These are phyloP conservation scores for Aspergillus uvarum DNA, from an alignment of 2,329 filamentous ascomycete genomes.

Conservation along the genomic window DNA sequence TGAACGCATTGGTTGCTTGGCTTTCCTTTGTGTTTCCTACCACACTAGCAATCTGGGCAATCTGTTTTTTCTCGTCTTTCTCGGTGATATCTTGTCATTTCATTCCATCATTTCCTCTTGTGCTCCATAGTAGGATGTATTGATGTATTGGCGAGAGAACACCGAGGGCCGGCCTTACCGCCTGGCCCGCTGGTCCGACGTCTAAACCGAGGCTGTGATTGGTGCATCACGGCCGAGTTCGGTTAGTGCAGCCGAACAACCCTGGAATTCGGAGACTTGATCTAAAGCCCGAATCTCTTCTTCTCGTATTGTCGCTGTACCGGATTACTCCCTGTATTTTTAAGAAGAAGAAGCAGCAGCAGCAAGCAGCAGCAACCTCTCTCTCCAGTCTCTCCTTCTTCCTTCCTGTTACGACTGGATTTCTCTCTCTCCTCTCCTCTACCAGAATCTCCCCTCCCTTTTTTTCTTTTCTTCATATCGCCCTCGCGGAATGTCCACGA, in stretches of 20 bases:
- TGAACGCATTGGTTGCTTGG: background rate
- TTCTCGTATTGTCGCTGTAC: background rate
- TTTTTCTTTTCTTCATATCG: conserved; percentile 14
- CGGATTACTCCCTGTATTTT: background rate
- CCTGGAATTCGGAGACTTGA: conserved; percentile 32
- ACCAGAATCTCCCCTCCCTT: conserved; percentile 20
- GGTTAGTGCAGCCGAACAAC: conserved; percentile 21
- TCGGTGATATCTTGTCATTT: background rate
- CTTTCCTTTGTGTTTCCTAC: background rate
- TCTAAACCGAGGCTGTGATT: conserved; percentile 35
- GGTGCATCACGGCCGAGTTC: conserved; percentile 20
- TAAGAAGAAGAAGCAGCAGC: background rate
- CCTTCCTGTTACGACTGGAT: background rate
- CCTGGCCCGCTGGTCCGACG: conserved; percentile 12
- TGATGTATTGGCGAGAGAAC: conserved; percentile 3
- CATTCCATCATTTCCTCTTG: background rate
- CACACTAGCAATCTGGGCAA: no score
- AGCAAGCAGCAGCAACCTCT: background rate
- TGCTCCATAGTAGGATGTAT: no score
- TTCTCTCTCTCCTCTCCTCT: conserved; percentile 12
- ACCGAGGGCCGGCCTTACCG: conserved; percentile 19
- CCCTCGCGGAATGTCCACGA: conserved; percentile 26
- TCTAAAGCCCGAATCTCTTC: conserved; percentile 29
- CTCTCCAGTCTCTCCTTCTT: background rate
- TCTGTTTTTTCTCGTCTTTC: background rate